Percentiles rank a stretch among this genome's conserved stretches.
Evolutionary conservation across 768 basidiomycete species (phyloP).

Genomic region (Boletus edulis): DNA sequence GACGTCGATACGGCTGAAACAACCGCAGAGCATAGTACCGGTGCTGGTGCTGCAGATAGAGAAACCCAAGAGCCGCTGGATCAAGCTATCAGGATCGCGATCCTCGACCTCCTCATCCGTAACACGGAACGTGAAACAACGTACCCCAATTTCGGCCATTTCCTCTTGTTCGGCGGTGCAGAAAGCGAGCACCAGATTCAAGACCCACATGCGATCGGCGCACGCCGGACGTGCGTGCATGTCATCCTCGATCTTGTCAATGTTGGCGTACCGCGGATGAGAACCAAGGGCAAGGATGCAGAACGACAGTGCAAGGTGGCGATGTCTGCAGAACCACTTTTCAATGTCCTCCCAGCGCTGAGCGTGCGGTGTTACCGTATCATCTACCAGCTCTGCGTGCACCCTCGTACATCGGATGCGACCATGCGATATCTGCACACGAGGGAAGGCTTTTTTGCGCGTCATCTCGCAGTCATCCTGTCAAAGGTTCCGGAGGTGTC

Average conservation of each 20-base stretch:
- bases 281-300: slow-evolving; percentile 41
- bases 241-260: slow-evolving; percentile 77
- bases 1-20: slow-evolving; percentile 61
- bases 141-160: slow-evolving; percentile 86
- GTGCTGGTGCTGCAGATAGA: slow-evolving; percentile 68
- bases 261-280: slow-evolving; percentile 62
- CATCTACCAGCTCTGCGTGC: slow-evolving; percentile 86
- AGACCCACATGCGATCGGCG: slow-evolving; percentile 74
- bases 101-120: slow-evolving; percentile 78
- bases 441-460: slow-evolving; percentile 79
- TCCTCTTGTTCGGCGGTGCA: slow-evolving; percentile 72
- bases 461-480: slow-evolving; percentile 79
- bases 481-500: slow-evolving; percentile 53
- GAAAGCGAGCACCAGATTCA: slow-evolving; percentile 65
- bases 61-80: slow-evolving; percentile 46
- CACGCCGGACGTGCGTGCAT: slow-evolving; percentile 71
- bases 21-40: slow-evolving; percentile 59
- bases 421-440: slow-evolving; percentile 85
- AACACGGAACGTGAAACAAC: slow-evolving; percentile 61
- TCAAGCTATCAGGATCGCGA: slow-evolving; percentile 71
- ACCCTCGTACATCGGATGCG: slow-evolving; percentile 76
- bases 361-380: slow-evolving; percentile 86
- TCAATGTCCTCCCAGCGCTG: slow-evolving; percentile 64
- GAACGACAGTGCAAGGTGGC: slow-evolving; percentile 28
- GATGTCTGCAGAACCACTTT: slow-evolving; percentile 47